phyloP scores from a whole-genome alignment of 495 filamentous ascomycete species.

The Penicillium verhagenii region DNA sequence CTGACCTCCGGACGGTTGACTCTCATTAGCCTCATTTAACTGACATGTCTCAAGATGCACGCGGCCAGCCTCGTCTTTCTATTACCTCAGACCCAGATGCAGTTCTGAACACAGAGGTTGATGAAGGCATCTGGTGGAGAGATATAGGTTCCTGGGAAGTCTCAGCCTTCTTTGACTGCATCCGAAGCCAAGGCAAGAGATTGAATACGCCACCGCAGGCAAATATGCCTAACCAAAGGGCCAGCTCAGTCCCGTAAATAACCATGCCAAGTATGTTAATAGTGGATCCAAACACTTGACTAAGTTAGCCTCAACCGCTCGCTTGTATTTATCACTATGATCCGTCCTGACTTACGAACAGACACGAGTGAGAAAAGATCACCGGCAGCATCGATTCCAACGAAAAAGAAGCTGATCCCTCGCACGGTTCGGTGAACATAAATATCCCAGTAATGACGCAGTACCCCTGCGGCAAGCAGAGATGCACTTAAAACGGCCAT shows the following conservation, averaged over 20 bases:
- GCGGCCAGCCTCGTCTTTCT: slow-evolving; percentile 18
- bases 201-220: slow-evolving; percentile 59
- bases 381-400: slow-evolving; percentile 61
- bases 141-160: slow-evolving; percentile 24
- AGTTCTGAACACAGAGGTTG: slow-evolving; percentile 56
- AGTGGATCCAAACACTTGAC: slow-evolving; percentile 50
- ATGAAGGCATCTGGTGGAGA: slow-evolving; percentile 52
- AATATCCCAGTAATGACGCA: slow-evolving; percentile 60
- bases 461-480: slow-evolving; percentile 54
- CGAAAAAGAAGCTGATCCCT: slow-evolving; percentile 66
- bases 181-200: slow-evolving; percentile 50
- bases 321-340: background rate
- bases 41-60: background rate
- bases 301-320: slow-evolving; percentile 5
- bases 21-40: too few species aligned
- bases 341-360: slow-evolving; percentile 40
- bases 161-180: slow-evolving; percentile 15
- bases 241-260: slow-evolving; percentile 60
- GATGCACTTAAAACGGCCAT: slow-evolving; percentile 61
- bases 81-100: slow-evolving; percentile 35
- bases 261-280: slow-evolving; percentile 58
- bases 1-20: too few species aligned
- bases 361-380: slow-evolving; percentile 63
- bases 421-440: slow-evolving; percentile 57
- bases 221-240: slow-evolving; percentile 62